A percentile compares a stretch with the other conserved stretches of the same genome.
Evolutionary conservation across 768 basidiomycete genomes (phyloP).

Genomic region (Tephrocybe sp.): DNA sequence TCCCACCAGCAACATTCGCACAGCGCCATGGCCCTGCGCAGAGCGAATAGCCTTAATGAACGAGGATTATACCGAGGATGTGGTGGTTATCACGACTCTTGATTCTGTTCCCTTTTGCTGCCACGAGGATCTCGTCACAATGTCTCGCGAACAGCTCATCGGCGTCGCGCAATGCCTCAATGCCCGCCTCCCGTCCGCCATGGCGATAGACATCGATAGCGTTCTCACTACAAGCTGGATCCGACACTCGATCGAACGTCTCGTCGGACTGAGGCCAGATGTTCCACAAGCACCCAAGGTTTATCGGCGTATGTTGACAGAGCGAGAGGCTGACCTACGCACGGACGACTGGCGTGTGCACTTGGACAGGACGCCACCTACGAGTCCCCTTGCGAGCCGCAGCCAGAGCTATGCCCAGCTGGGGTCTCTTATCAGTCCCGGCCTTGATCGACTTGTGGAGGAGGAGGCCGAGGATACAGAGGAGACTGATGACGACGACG

Average conservation of each 20-base stretch:
- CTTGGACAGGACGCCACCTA: conserved; percentile 29
- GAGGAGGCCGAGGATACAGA: conserved; percentile 25
- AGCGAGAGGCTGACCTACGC: conserved; percentile 5
- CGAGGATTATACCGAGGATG: conserved; percentile 51
- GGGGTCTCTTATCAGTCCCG: conserved; percentile 22
- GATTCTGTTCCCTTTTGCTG: conserved; percentile 65
- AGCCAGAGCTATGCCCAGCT: conserved; percentile 18
- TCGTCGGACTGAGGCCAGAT: conserved; percentile 54
- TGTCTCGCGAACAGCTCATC: conserved; percentile 55
- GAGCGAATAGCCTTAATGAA: conserved; percentile 60
- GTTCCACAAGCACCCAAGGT: conserved; percentile 38
- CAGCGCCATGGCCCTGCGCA: background rate
- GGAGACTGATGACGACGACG: conserved; percentile 1
- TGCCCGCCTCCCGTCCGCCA: conserved; percentile 47
- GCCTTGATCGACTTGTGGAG: conserved; percentile 29
- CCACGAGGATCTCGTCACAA: conserved; percentile 69
- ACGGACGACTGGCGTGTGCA: conserved; percentile 11
- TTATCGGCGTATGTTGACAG: conserved; percentile 13
- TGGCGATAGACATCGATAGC: conserved; percentile 48
- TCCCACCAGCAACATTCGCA: no score
- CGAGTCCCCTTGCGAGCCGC: conserved; percentile 36
- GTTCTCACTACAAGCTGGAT: conserved; percentile 42
- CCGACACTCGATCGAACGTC: conserved; percentile 52
- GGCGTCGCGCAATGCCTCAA: conserved; percentile 57
- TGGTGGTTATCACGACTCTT: conserved; percentile 64